Evolutionary conservation across 1,284 basidiomycete genomes (phyloP).

Genomic region (Malassezia restricta): DNA sequence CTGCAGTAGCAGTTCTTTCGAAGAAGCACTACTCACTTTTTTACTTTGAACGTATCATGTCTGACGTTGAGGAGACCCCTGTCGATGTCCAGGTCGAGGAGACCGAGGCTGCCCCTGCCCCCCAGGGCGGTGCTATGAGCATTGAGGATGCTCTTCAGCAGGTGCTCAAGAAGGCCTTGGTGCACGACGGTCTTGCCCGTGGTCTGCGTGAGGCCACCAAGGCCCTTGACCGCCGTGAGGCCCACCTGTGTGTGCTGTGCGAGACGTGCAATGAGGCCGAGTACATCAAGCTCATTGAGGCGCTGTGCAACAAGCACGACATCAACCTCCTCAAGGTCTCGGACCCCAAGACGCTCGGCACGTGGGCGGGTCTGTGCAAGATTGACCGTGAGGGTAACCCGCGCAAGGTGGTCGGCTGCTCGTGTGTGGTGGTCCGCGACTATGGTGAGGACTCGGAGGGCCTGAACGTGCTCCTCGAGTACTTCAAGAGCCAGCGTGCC

Average conservation of each 20-base stretch:
- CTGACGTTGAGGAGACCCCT: slow-evolving; percentile 47
- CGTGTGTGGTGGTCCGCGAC: slow-evolving; percentile 95
- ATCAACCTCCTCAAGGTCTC: slow-evolving; percentile 97
- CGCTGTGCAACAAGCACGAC: slow-evolving; percentile 96
- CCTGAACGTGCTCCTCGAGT: slow-evolving; percentile 87
- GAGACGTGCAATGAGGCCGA: slow-evolving; percentile 98
- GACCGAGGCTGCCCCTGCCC: slow-evolving; percentile 48
- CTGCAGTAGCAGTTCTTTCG: slow-evolving; percentile 32
- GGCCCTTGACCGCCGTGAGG: slow-evolving; percentile 95
- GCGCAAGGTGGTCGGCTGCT: slow-evolving; percentile 61
- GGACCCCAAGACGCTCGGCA: slow-evolving; percentile 88
- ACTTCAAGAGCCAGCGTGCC: slow-evolving; percentile 70
- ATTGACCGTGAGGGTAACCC: slow-evolving; percentile 98
- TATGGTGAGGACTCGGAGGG: slow-evolving; percentile 93
- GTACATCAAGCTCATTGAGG: slow-evolving; percentile 99
- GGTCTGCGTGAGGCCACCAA: slow-evolving; percentile 96
- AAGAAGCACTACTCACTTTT: slow-evolving; percentile 32
- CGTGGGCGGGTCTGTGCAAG: slow-evolving; percentile 86
- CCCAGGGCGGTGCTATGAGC: slow-evolving; percentile 76
- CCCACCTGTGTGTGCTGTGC: slow-evolving; percentile 95
- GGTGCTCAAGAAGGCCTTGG: slow-evolving; percentile 82
- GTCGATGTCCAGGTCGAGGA: slow-evolving; percentile 63
- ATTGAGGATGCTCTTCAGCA: slow-evolving; percentile 97
- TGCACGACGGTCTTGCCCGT: slow-evolving; percentile 94
- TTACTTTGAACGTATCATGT: slow-evolving; percentile 25